Conservation (phyloP, 2,329 filamentous ascomycete genomes). For the Fusarium napiforme region DNA sequence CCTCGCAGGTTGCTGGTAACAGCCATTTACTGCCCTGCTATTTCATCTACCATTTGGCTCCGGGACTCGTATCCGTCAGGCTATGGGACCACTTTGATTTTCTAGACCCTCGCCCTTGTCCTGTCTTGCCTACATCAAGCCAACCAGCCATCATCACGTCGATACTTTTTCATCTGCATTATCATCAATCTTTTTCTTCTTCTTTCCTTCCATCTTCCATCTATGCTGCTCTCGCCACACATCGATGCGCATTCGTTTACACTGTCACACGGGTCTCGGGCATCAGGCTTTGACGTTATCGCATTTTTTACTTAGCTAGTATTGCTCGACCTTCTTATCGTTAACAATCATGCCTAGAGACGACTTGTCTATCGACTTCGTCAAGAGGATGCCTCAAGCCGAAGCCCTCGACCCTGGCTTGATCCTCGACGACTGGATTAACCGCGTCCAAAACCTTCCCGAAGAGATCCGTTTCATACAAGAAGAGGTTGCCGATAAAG, state of each 20-base stretch:
- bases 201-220: conserved; percentile 22
- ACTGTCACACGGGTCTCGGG: conserved; percentile 33
- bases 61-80: conserved; percentile 16
- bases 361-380: conserved; percentile 77
- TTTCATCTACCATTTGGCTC: conserved; percentile 23
- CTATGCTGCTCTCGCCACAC: conserved; percentile 10
- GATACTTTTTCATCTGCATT: conserved; percentile 24
- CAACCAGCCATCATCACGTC: conserved; percentile 39
- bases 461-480: conserved; percentile 86
- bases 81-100: conserved; percentile 43
- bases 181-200: conserved; percentile 19
- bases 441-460: conserved; percentile 79
- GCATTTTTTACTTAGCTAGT: conserved; percentile 37
- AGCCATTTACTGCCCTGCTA: conserved; percentile 39
- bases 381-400: conserved; percentile 71
- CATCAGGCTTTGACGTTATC: conserved; percentile 32
- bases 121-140: conserved; percentile 23
- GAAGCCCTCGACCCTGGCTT: conserved; percentile 73
- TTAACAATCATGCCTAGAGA: conserved; percentile 79
- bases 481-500: conserved; percentile 85
- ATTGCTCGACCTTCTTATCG: conserved; percentile 46
- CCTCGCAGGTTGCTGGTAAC: conserved; percentile 48
- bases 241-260: conserved; percentile 24
- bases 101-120: conserved; percentile 33
- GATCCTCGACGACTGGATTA: conserved; percentile 82